Conservation (phyloP, 2,329 filamentous ascomycete genomes). For the Aspergillus quadrilineatus region DNA sequence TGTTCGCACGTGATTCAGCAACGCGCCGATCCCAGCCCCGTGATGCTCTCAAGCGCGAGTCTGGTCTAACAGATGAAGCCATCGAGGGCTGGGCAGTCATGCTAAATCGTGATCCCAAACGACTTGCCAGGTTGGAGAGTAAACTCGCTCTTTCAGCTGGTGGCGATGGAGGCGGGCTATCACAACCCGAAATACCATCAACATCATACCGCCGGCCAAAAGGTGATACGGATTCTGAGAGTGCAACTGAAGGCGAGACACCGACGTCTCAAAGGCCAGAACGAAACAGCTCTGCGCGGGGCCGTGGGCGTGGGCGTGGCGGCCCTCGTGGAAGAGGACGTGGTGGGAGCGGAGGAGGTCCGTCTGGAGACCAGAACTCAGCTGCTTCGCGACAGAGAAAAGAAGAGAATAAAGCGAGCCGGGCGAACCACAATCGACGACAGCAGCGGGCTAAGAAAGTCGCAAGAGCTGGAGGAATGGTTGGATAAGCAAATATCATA, state of each 20-base stretch:
- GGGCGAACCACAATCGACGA: conserved; percentile 83
- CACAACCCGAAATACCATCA: conserved; percentile 63
- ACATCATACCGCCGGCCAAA: conserved; percentile 60
- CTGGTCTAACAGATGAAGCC: conserved; percentile 87
- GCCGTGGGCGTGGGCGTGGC: conserved; percentile 51
- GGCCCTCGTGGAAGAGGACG: conserved; percentile 52
- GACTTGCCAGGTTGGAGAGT: conserved; percentile 67
- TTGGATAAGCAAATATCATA: conserved; percentile 19
- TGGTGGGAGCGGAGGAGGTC: conserved; percentile 51
- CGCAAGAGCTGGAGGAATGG: conserved; percentile 53
- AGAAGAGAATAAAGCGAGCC: conserved; percentile 76
- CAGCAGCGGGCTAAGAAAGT: conserved; percentile 66
- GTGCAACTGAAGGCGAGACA: conserved; percentile 31
- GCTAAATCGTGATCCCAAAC: conserved; percentile 69
- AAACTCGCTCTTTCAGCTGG: conserved; percentile 61
- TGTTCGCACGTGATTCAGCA: conserved; percentile 70
- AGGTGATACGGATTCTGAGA: conserved; percentile 43
- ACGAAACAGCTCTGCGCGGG: conserved; percentile 38
- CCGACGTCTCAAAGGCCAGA: conserved; percentile 22
- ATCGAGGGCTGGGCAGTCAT: conserved; percentile 95
- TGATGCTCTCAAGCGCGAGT: conserved; percentile 66
- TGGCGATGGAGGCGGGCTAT: conserved; percentile 48
- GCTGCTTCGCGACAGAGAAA: conserved; percentile 71
- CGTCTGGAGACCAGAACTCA: conserved; percentile 66
- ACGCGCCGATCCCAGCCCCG: conserved; percentile 67